phyloP scores from a whole-genome alignment of 805 yeast species.

The Cyberlindnera euphorbiae region DNA sequence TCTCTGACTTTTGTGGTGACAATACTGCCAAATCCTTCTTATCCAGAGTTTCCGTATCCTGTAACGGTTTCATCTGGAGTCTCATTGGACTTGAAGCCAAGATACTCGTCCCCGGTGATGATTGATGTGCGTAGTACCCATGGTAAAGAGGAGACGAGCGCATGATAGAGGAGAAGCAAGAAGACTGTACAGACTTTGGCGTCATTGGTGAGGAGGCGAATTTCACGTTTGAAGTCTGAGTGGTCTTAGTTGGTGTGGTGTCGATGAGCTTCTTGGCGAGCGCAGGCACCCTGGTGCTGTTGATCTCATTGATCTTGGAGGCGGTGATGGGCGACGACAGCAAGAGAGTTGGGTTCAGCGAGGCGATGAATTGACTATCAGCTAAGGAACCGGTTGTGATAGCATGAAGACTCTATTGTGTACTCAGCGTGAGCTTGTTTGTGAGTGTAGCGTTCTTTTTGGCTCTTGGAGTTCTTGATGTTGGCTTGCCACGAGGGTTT shows the following conservation, averaged over 20 bases:
- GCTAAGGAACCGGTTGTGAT: slow-evolving; percentile 8
- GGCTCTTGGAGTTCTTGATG: slow-evolving; percentile 1
- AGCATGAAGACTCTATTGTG: slow-evolving; percentile 23
- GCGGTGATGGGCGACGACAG: slow-evolving; percentile 26
- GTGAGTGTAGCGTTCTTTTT: slow-evolving; percentile 5
- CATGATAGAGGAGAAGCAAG: slow-evolving; percentile 27
- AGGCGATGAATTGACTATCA: slow-evolving; percentile 1
- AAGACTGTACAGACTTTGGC: slow-evolving; percentile 21
- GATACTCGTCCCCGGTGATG: slow-evolving; percentile 19
- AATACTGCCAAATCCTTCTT: too few species aligned
- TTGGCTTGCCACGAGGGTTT: slow-evolving; percentile 2
- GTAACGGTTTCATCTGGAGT: slow-evolving; percentile 23
- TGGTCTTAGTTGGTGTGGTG: background rate
- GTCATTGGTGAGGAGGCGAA: slow-evolving; percentile 25
- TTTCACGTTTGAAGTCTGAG: slow-evolving; percentile 4
- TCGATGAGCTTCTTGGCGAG: slow-evolving; percentile 3
- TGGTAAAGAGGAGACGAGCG: slow-evolving; percentile 28
- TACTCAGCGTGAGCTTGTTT: slow-evolving; percentile 11
- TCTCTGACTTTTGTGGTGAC: slow-evolving; percentile 6
- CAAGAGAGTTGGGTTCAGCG: slow-evolving; percentile 24
- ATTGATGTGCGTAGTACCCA: slow-evolving; percentile 23
- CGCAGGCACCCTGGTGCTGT: slow-evolving; percentile 11
- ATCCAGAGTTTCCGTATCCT: slow-evolving; percentile 13
- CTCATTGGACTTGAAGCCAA: slow-evolving; percentile 23
- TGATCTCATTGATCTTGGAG: slow-evolving; percentile 12